Evolutionary conservation across 495 filamentous ascomycete genomes (phyloP), one percentile per base, ranked within the genome.

Genomic region (Daldinia concentrica): DNA sequence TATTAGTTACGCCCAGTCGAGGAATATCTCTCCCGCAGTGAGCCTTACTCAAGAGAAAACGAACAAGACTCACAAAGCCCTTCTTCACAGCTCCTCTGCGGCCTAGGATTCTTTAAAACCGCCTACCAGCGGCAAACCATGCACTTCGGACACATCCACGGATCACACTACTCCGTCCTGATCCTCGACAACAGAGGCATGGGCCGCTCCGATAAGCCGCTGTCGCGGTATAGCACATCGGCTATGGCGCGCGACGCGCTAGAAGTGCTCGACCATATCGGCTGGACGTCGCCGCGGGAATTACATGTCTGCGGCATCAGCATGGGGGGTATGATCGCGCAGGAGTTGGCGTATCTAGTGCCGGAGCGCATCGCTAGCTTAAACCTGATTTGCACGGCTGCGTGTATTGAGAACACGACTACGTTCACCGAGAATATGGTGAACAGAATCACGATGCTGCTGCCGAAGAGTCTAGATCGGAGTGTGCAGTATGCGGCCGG

Each of bases 311-410:
- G 93, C 54, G 93, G 93, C 48, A 86, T 92, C 32, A 77, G 75
- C 36, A 89, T 94, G 81, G 91, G 91, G 62, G 92, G 93, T 69
- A 96, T 97, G 93, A 95, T 97, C 75, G 89, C 91, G 14, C 93
- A 96, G 79, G 93, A 97, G 78, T 72, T 92, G 43, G 91, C 86
- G 17, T 83, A 83, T 62, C 81, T 89, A 4, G 87, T 88, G 41
- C 91, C 92, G 1, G 69, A 83, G 1, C 82, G 89, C 22, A 83
- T 96, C 56, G 84, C 84, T 24, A 88, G 88, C 14, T 78, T 97
- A 37, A 87, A 83, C 15, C 85, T 97, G 6, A 77, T 92, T 69
- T 90, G 90, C 73, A 95, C 93, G 3, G 91, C 90, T 8, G 88
- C 93, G 3, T 79, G 82, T 9, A 84, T 95, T 43, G 87, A 92